These are phyloP conservation scores for Voacanga thouarsii DNA, from an alignment of 257 asterid species.

Conservation along the genomic window DNA sequence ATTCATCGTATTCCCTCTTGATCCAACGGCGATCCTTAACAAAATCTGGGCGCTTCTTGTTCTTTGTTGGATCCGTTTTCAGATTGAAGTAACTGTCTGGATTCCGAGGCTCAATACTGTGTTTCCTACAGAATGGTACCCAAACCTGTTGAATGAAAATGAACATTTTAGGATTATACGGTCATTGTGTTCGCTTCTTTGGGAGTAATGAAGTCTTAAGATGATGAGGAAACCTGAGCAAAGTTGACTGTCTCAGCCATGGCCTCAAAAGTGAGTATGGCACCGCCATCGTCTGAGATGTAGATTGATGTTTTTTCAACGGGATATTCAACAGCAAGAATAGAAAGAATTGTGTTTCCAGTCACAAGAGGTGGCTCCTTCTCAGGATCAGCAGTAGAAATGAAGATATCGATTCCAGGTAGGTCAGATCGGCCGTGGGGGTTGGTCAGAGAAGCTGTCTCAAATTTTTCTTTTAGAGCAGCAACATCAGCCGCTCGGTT, in stretches of 20 bases:
- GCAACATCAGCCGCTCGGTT: constrained; percentile 70
- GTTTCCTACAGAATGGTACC: constrained; percentile 97
- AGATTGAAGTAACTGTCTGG: constrained; percentile 92
- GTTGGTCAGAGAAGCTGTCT: constrained; percentile 46
- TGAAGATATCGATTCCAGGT: constrained; percentile 84
- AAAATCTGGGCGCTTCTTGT: constrained; percentile 75
- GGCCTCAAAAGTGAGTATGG: constrained; percentile 88
- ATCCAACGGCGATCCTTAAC: constrained; percentile 97
- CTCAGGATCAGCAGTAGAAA: constrained; percentile 94
- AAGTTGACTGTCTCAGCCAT: constrained; percentile 97
- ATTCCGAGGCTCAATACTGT: constrained; percentile 83
- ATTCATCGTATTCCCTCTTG: constrained; percentile 94
- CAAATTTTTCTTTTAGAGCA: constrained; percentile 81
- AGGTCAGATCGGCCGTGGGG: constrained; percentile 90
- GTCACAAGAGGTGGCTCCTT: constrained; percentile 96
- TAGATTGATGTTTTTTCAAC: constrained; percentile 78
- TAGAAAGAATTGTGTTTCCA: constrained; percentile 76
- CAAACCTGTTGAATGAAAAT: constrained; percentile 48
- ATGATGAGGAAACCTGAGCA: constrained; percentile 53
- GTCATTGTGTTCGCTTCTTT: background rate
- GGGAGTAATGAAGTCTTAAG: background rate
- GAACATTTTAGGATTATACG: background rate
- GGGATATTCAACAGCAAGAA: constrained; percentile 81
- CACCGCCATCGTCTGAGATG: constrained; percentile 93
- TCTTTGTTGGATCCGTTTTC: constrained; percentile 76